Evolutionary conservation across 257 asterid species (phyloP).

Genomic region (Solanum paucissectum): DNA sequence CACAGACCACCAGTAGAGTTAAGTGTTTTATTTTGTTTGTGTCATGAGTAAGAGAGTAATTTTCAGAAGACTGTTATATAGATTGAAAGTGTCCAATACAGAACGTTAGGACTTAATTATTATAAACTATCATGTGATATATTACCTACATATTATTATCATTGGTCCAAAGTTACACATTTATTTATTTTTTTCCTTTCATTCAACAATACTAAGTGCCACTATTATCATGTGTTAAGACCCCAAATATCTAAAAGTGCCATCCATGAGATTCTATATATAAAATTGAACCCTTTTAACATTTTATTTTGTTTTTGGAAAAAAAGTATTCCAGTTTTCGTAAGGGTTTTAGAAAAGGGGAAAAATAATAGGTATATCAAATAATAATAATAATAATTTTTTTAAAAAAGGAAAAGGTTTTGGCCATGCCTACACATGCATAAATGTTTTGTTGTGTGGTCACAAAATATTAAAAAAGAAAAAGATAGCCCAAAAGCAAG

Average conservation of each 20-base stretch:
- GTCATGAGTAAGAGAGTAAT: slow-evolving; percentile 13
- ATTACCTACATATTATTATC: background rate
- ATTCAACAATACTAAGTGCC: too few relatives aligned
- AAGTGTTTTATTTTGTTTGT: background rate
- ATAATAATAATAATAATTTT: background rate
- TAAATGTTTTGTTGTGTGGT: background rate
- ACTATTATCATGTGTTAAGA: background rate
- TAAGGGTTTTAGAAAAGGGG: background rate
- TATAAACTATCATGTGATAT: background rate
- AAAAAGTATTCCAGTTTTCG: background rate
- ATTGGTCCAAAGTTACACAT: background rate
- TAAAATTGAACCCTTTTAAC: background rate
- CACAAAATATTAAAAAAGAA: background rate
- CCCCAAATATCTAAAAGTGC: background rate
- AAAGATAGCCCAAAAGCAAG: background rate
- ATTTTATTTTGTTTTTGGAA: background rate
- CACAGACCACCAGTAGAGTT: slow-evolving; percentile 14
- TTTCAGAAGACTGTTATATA: slow-evolving; percentile 22
- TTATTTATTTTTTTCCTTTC: background rate
- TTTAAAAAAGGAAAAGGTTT: background rate
- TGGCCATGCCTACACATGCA: slow-evolving; percentile 12
- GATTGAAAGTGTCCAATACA: slow-evolving; percentile 4
- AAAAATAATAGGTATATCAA: background rate
- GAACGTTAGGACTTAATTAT: background rate
- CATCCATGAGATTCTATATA: background rate